phyloP scores from a whole-genome alignment of 176 grass and related monocot species.

The Tuctoria greenei region DNA sequence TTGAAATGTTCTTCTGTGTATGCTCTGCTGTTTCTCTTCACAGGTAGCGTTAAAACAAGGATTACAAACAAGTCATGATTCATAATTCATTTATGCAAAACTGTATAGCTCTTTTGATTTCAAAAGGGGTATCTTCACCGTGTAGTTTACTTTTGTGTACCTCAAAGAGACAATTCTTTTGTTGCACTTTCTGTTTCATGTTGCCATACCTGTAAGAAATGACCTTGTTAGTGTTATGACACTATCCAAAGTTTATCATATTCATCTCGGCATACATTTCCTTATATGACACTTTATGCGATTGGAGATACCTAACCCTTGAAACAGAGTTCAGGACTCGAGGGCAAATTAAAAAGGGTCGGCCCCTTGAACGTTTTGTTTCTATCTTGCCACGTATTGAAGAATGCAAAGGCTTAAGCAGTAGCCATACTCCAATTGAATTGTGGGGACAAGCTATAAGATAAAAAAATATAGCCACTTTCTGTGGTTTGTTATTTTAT shows the following conservation, averaged over 20 bases:
- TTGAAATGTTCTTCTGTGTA: neutral
- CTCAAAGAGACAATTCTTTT: slow-evolving; percentile 20
- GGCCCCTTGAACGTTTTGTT: neutral
- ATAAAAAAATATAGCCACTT: neutral
- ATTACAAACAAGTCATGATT: slow-evolving; percentile 53
- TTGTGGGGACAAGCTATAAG: neutral
- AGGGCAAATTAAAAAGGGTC: neutral
- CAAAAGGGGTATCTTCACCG: slow-evolving; percentile 18
- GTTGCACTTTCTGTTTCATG: slow-evolving; percentile 6
- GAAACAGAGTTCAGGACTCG: neutral
- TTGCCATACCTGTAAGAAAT: slow-evolving; percentile 4
- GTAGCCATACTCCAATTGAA: neutral
- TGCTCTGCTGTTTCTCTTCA: slow-evolving; percentile 16
- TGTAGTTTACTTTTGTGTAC: neutral
- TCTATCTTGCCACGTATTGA: neutral
- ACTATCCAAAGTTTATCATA: neutral
- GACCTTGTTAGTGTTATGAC: neutral
- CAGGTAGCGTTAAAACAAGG: slow-evolving; percentile 76
- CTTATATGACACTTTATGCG: too few species aligned
- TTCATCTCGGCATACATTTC: neutral
- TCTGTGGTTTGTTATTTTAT: neutral
- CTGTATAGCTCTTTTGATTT: slow-evolving; percentile 35
- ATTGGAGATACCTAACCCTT: neutral
- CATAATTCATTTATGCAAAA: slow-evolving; percentile 25
- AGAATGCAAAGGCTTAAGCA: neutral